Conservation (phyloP, 2,329 filamentous ascomycete genomes). For the Colletotrichum sp. region DNA sequence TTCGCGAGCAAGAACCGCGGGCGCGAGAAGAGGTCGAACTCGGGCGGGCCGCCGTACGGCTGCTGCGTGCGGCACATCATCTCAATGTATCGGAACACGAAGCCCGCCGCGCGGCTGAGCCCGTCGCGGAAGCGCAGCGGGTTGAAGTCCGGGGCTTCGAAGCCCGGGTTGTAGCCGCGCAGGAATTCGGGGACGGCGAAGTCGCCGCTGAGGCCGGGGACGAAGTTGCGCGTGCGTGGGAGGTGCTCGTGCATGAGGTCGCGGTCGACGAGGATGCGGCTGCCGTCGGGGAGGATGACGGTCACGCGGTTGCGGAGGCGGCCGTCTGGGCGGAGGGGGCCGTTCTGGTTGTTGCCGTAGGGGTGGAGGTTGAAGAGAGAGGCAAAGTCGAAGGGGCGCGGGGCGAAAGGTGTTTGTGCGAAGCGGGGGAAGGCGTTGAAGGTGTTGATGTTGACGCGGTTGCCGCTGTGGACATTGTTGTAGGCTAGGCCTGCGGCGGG, state of each 20-base stretch:
- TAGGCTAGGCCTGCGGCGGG: not conserved
- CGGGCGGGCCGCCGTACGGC: not conserved
- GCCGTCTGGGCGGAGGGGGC: not conserved
- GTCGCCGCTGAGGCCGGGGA: not conserved
- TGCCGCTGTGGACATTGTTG: not conserved
- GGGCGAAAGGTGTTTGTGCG: not conserved
- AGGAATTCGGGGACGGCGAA: conserved; percentile 16
- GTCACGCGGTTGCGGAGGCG: conserved; percentile 11
- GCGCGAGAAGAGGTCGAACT: conserved; percentile 1
- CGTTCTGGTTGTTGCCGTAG: not conserved
- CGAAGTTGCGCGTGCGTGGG: conserved; percentile 10
- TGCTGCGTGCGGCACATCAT: not conserved
- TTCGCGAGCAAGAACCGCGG: conserved; percentile 8
- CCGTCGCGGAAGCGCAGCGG: not conserved
- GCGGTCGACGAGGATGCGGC: conserved; percentile 2
- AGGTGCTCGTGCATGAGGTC: conserved; percentile 10
- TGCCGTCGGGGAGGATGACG: conserved; percentile 8
- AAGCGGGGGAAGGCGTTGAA: not conserved
- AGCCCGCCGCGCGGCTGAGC: not conserved
- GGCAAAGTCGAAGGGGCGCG: not conserved
- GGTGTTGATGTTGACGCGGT: conserved; percentile 12
- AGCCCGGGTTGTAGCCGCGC: conserved; percentile 1
- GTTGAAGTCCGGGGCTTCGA: not conserved
- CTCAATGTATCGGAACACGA: conserved; percentile 19
- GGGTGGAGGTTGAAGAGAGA: not conserved